phyloP scores from a whole-genome alignment of 2,329 filamentous ascomycete genomes.

The Exophiala sp. region DNA sequence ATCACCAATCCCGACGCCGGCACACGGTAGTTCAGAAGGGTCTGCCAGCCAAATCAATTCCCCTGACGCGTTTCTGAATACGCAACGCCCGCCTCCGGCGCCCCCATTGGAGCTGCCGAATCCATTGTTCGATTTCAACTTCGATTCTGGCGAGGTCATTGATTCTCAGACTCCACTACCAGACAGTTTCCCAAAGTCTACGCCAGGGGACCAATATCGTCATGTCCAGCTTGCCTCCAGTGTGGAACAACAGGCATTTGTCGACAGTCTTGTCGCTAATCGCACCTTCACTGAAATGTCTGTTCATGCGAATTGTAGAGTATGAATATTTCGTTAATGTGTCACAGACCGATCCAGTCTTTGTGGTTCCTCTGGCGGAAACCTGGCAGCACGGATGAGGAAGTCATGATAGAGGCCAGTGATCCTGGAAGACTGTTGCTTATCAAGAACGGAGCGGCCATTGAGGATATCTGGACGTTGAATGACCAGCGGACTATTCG shows the following conservation, averaged over 20 bases:
- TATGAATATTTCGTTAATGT: background rate
- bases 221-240: constrained; percentile 8
- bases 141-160: background rate
- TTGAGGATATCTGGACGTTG: constrained; percentile 12
- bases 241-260: constrained; percentile 8
- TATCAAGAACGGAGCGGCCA: constrained; percentile 7
- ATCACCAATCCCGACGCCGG: constrained; percentile 2
- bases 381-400: background rate
- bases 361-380: constrained; percentile 5
- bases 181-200: constrained; percentile 2
- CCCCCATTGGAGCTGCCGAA: constrained; percentile 1
- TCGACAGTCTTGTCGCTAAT: background rate
- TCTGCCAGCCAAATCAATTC: background rate
- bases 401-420: constrained; percentile 6
- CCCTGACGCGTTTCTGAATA: background rate
- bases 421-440: constrained; percentile 8
- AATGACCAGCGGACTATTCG: constrained; percentile 11
- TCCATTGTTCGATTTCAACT: constrained; percentile 4
- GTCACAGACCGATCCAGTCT: constrained; percentile 1
- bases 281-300: constrained; percentile 6
- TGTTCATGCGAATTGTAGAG: background rate
- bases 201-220: constrained; percentile 11
- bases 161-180: constrained; percentile 1
- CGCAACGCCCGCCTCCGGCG: background rate
- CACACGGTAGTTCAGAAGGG: background rate